A percentile compares a stretch with the other conserved stretches of the same genome.
phyloP scores from a whole-genome alignment of 768 basidiomycete genomes.

The Lanmaoa rubissima region DNA sequence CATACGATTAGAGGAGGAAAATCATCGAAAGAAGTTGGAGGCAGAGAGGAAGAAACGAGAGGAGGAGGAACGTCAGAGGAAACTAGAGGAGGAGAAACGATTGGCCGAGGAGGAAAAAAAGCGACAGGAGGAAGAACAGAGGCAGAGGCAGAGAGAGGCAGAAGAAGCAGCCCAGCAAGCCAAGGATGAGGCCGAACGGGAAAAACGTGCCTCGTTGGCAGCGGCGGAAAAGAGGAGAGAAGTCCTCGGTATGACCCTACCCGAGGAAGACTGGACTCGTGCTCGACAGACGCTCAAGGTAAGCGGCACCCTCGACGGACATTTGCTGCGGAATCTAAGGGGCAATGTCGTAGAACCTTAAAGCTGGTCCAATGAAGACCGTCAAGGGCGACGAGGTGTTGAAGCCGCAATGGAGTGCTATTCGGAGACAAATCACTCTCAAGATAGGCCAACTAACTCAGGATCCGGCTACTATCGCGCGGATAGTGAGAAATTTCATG shows the following conservation, averaged over 20 bases:
- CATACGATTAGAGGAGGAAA: slow-evolving; percentile 65
- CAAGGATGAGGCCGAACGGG: slow-evolving; percentile 35
- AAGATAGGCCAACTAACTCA: slow-evolving; percentile 88
- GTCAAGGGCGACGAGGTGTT: slow-evolving; percentile 58
- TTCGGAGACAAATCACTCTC: slow-evolving; percentile 77
- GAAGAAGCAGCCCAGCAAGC: slow-evolving; percentile 31
- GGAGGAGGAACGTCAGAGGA: slow-evolving; percentile 45
- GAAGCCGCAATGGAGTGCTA: slow-evolving; percentile 62
- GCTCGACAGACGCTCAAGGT: slow-evolving; percentile 58
- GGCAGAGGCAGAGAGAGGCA: slow-evolving; percentile 33
- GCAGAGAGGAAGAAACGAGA: slow-evolving; percentile 53
- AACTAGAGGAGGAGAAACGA: slow-evolving; percentile 48
- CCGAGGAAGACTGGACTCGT: slow-evolving; percentile 63
- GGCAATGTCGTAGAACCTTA: slow-evolving; percentile 48
- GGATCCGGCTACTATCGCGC: slow-evolving; percentile 54
- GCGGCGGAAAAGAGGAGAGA: slow-evolving; percentile 41
- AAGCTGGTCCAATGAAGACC: slow-evolving; percentile 57
- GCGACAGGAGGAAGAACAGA: slow-evolving; percentile 42
- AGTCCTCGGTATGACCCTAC: slow-evolving; percentile 49
- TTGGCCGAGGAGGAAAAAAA: slow-evolving; percentile 44
- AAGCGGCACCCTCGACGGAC: slow-evolving; percentile 17
- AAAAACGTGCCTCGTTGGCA: slow-evolving; percentile 36
- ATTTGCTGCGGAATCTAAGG: slow-evolving; percentile 24
- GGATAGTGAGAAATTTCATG: slow-evolving; percentile 51
- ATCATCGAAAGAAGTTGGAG: slow-evolving; percentile 48